These are phyloP conservation scores for Aquilaria yunnanensis DNA, from an alignment of 345 rosid species.

Conservation along the genomic window DNA sequence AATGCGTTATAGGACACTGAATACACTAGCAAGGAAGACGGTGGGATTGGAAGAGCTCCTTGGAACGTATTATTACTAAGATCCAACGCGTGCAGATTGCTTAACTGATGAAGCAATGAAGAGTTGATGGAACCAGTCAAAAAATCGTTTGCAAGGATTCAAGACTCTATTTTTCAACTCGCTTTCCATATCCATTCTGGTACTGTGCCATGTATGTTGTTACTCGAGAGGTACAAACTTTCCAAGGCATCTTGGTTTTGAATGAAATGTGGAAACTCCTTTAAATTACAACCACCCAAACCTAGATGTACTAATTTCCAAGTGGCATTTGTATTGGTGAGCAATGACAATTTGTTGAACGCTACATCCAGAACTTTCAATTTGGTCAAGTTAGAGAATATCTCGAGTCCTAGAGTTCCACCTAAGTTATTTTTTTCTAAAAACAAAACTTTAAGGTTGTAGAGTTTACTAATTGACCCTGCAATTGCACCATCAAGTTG, in stretches of 20 bases:
- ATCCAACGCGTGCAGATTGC: too few species aligned
- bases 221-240: constrained; percentile 3
- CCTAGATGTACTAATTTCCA: not conserved
- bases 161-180: not conserved
- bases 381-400: not conserved
- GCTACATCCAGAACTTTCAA: constrained; percentile 5
- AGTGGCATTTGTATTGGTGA: not conserved
- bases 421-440: too few species aligned
- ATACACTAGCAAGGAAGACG: not conserved
- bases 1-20: constrained; percentile 11
- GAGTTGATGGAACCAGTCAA: constrained; percentile 8
- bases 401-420: too few species aligned
- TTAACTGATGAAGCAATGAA: constrained; percentile 2
- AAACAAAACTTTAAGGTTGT: not conserved
- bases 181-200: constrained; percentile 11
- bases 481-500: constrained; percentile 15
- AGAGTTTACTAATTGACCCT: constrained; percentile 2
- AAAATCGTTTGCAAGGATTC: constrained; percentile 15
- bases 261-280: constrained; percentile 9
- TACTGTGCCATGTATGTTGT: constrained; percentile 18
- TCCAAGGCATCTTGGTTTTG: not conserved
- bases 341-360: not conserved
- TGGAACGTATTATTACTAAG: too few species aligned
- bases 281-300: constrained; percentile 10
- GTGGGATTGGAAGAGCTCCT: not conserved